Conservation (phyloP, 2,329 filamentous ascomycete genomes). For the Cladobotryum mycophilum region DNA sequence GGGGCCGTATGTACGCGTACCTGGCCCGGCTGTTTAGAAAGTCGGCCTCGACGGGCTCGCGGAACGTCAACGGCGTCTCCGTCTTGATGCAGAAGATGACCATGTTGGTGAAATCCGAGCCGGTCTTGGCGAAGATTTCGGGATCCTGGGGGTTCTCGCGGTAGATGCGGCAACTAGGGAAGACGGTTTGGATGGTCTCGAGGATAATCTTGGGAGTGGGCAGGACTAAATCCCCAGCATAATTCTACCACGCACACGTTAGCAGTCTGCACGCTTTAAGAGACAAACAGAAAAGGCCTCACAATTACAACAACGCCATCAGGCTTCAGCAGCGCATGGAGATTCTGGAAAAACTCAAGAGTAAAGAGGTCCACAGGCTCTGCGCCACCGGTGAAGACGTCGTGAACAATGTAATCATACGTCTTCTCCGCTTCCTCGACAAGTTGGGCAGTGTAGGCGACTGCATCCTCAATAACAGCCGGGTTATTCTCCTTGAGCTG, state of each 20-base stretch:
- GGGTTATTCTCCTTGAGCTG: slow-evolving; percentile 69
- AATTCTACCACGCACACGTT: slow-evolving; percentile 58
- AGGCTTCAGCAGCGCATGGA: slow-evolving; percentile 65
- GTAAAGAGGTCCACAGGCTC: slow-evolving; percentile 89
- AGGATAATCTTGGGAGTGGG: slow-evolving; percentile 72
- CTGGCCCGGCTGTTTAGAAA: slow-evolving; percentile 66
- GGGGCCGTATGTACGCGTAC: slow-evolving; percentile 63
- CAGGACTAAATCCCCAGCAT: slow-evolving; percentile 79
- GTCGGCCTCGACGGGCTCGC: slow-evolving; percentile 57
- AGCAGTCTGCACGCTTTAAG: slow-evolving; percentile 8
- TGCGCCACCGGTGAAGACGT: slow-evolving; percentile 94
- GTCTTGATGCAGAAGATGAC: slow-evolving; percentile 85
- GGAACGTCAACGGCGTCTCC: slow-evolving; percentile 52
- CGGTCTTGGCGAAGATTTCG: slow-evolving; percentile 39
- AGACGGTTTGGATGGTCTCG: slow-evolving; percentile 73
- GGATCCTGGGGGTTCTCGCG: slow-evolving; percentile 61
- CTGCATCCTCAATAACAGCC: slow-evolving; percentile 75
- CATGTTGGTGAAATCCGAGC: slow-evolving; percentile 84
- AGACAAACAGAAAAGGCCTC: slow-evolving; percentile 30
- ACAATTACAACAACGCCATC: slow-evolving; percentile 85
- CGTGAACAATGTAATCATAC: slow-evolving; percentile 93
- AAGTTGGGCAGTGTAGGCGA: slow-evolving; percentile 54
- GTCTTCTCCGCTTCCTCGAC: slow-evolving; percentile 37
- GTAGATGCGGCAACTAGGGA: slow-evolving; percentile 87
- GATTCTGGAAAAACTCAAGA: slow-evolving; percentile 67